Conservation (phyloP, 2,329 filamentous ascomycete species). For the Aureobasidium sp. region DNA sequence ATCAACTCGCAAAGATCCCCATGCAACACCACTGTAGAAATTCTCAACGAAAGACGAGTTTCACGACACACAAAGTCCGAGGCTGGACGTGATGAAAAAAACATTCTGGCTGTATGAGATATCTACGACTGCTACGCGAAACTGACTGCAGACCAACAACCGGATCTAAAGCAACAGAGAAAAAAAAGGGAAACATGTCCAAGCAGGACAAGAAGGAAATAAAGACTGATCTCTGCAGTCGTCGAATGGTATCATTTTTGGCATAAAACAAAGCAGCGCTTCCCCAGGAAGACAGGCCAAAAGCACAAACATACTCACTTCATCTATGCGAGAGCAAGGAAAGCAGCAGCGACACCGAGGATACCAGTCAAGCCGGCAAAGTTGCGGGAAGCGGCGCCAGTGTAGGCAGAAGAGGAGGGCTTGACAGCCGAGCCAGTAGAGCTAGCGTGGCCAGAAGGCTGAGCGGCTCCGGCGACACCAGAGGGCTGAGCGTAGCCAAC, state of each 20-base stretch:
- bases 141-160: too few relatives aligned
- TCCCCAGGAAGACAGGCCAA: too few relatives aligned
- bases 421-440: background rate
- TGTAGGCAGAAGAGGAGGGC: background rate
- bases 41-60: too few relatives aligned
- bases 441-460: background rate
- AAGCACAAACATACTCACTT: background rate
- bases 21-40: too few relatives aligned
- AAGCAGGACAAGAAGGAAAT: background rate
- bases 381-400: conserved; percentile 11
- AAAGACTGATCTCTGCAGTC: background rate
- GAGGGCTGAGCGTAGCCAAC: background rate
- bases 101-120: too few relatives aligned
- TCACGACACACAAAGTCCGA: too few relatives aligned
- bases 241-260: background rate
- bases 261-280: background rate
- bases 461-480: background rate
- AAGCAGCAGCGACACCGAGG: background rate
- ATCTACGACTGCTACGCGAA: too few relatives aligned
- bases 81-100: too few relatives aligned
- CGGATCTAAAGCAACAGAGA: background rate
- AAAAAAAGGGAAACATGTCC: background rate
- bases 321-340: background rate
- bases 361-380: background rate
- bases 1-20: too few relatives aligned